Evolutionary conservation across 1,284 basidiomycete genomes (phyloP).

Genomic region (Malassezia nana): DNA sequence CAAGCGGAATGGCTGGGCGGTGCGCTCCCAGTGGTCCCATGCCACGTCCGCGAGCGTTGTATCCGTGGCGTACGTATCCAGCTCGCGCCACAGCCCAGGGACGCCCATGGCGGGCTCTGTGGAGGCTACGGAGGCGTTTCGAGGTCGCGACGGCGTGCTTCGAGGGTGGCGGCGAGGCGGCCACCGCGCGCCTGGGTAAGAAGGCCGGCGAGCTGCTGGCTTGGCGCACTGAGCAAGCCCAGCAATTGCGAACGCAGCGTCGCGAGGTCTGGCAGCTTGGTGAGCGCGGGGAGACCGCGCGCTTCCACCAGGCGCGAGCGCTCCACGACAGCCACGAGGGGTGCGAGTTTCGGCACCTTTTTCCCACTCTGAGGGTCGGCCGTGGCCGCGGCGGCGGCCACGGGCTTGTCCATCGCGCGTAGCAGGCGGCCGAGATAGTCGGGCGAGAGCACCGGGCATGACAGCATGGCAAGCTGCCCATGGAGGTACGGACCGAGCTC

Average conservation of each 20-base stretch:
- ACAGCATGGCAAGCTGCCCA: slow-evolving; percentile 10
- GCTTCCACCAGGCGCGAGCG: slow-evolving; percentile 6
- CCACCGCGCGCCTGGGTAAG: slow-evolving; percentile 35
- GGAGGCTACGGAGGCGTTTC: slow-evolving; percentile 17
- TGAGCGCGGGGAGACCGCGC: slow-evolving; percentile 6
- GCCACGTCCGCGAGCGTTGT: slow-evolving; percentile 24
- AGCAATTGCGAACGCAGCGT: slow-evolving; percentile 38
- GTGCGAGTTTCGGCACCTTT: slow-evolving; percentile 8
- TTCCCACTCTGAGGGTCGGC: slow-evolving; percentile 7
- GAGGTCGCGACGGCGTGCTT: slow-evolving; percentile 34
- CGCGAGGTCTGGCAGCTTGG: slow-evolving; percentile 14
- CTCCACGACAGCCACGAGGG: slow-evolving; percentile 10
- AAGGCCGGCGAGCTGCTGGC: slow-evolving; percentile 32
- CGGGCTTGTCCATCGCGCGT: slow-evolving; percentile 13
- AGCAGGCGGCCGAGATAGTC: slow-evolving; percentile 17
- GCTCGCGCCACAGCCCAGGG: slow-evolving; percentile 34
- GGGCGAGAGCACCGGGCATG: slow-evolving; percentile 13
- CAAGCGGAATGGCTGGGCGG: slow-evolving; percentile 20
- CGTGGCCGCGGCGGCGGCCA: slow-evolving; percentile 1
- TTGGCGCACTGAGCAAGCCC: slow-evolving; percentile 35
- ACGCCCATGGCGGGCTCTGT: slow-evolving; percentile 27
- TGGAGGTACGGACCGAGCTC: slow-evolving; percentile 3
- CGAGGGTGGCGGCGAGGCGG: slow-evolving; percentile 32
- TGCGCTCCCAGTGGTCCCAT: slow-evolving; percentile 20
- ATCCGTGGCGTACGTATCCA: slow-evolving; percentile 22